Base-by-base conservation (phyloP, 352 stramenopile genomes). In the Globisporangium cederbergense region DNA sequence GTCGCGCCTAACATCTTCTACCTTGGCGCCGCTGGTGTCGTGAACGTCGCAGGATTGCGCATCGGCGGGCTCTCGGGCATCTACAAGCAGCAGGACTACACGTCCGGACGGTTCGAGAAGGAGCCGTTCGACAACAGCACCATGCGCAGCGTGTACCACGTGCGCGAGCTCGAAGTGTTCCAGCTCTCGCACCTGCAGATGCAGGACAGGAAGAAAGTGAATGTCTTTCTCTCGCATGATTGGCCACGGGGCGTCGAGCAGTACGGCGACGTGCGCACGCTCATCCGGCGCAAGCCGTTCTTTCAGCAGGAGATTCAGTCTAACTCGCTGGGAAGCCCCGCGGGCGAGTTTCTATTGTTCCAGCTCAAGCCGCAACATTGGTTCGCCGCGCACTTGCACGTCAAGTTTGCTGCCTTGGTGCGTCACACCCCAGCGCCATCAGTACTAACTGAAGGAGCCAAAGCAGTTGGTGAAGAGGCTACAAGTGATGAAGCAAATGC, bases 311-410 rank as follows among this genome's bases (percentile, higher is more conserved):
- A 99, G 62, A 84, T 99, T 7, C 72, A 97, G 64, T 70, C 81
- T 0, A 98, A 98, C 66, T 76, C 81, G 22, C 75, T 99, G 2
- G 98, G 98, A 10, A 99, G 92, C 68, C 92, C 93, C 10, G 85
- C 96, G 0, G 91, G 89, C 18, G 88, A 97, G 68, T 84, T 96
- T 53, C 71, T 99, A 20, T 74, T 99, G 50, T 78, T 95, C 64
- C 73, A 88, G 50, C 69, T 99, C 28, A 87, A 92, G 67, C 98
- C 98, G 11, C 74, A 79, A 25, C 96, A 95, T 62, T 99, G 98
- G 98, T 99, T 99, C 73, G 78, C 96, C 0, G 97, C 97, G 25
- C 98, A 99, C 74, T 81, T 99, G 28, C 98, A 99, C 77, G 91
- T 98, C 57, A 99, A 99, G 72, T 99, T 99, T 74, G 76, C 96